These are phyloP conservation scores for Vararia minispora DNA, from an alignment of 768 basidiomycete genomes.

Conservation along the genomic window DNA sequence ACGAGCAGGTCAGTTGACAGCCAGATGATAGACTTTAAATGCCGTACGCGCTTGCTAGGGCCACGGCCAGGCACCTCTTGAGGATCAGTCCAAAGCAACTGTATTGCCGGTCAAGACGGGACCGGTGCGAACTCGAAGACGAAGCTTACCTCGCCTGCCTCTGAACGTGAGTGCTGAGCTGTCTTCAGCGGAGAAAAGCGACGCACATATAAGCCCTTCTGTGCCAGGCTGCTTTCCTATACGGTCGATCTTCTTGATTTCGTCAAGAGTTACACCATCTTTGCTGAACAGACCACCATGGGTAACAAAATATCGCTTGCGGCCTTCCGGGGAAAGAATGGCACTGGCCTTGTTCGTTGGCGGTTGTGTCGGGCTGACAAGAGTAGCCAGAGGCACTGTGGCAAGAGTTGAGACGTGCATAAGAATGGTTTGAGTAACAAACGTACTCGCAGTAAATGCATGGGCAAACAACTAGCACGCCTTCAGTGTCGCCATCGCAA, in stretches of 20 bases:
- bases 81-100: conserved; percentile 96
- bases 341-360: conserved; percentile 32
- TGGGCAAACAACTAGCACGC: conserved; percentile 84
- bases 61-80: conserved; percentile 83
- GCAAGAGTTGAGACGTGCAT: neutral
- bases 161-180: conserved; percentile 8
- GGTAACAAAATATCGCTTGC: conserved; percentile 86
- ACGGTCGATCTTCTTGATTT: conserved; percentile 80
- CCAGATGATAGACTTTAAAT: conserved; percentile 2
- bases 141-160: conserved; percentile 48
- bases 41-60: conserved; percentile 84
- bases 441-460: conserved; percentile 74
- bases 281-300: conserved; percentile 96
- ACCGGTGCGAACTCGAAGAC: conserved; percentile 4
- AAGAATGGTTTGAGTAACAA: neutral
- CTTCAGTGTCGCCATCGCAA: neutral
- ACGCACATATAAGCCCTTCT: conserved; percentile 90
- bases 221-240: conserved; percentile 87
- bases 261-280: conserved; percentile 90
- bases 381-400: conserved; percentile 81
- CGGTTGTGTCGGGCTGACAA: conserved; percentile 61
- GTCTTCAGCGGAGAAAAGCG: conserved; percentile 17
- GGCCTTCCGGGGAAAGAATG: conserved; percentile 75
- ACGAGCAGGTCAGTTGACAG: conserved; percentile 10
- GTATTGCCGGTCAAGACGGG: conserved; percentile 11